Conservation (phyloP, 83 land plant genomes). For the Picea abies region DNA sequence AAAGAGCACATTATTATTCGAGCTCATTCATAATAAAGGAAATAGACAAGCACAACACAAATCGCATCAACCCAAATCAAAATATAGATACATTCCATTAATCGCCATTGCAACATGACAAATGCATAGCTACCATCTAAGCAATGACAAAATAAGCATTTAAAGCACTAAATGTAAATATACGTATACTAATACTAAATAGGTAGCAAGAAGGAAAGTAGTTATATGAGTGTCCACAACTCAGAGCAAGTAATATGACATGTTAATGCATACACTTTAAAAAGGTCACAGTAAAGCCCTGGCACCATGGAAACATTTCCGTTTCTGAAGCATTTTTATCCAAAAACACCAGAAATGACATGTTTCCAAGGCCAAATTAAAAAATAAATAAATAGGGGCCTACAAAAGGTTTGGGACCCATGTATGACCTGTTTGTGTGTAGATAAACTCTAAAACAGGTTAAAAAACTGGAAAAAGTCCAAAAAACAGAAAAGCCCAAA, state of each 20-base stretch:
- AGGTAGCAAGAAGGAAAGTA: not conserved
- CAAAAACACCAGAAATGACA: too few relatives aligned
- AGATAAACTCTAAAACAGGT: too few relatives aligned
- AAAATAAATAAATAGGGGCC: too few relatives aligned
- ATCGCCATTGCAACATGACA: not conserved
- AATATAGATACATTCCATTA: not conserved
- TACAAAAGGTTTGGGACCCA: too few relatives aligned
- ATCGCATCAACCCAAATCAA: not conserved
- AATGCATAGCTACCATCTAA: not conserved
- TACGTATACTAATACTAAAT: conserved; percentile 8
- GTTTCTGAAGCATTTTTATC: too few relatives aligned
- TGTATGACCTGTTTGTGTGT: too few relatives aligned
- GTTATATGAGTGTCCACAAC: not conserved
- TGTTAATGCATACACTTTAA: not conserved
- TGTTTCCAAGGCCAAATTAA: too few relatives aligned
- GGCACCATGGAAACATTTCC: too few relatives aligned
- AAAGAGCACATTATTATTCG: not conserved
- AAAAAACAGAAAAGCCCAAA: too few relatives aligned
- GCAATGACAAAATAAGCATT: not conserved
- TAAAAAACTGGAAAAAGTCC: too few relatives aligned
- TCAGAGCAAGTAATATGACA: conserved; percentile 1
- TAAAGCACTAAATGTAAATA: not conserved
- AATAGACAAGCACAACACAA: not conserved
- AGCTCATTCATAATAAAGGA: not conserved
- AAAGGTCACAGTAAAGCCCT: too few relatives aligned